Percentiles rank a stretch among this genome's conserved stretches.
Evolutionary conservation across 306 rosid genomes (phyloP).

Genomic region (Acacia acuminata): DNA sequence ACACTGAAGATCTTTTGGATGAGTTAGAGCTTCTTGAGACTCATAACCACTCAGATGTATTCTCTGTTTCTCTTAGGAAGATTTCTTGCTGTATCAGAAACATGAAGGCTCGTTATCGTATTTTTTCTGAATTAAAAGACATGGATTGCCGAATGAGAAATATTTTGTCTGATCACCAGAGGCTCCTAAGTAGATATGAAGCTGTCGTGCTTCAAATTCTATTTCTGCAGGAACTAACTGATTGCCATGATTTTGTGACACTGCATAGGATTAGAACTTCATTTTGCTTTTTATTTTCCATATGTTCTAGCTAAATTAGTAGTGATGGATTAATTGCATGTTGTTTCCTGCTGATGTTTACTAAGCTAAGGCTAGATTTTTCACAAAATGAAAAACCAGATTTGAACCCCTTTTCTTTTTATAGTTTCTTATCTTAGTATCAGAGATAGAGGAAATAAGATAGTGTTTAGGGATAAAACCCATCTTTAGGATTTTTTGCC

Average conservation of each 20-base stretch:
- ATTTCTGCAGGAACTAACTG: conserved; percentile 30
- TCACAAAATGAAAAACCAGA: not conserved
- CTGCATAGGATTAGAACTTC: not conserved
- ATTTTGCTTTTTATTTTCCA: not conserved
- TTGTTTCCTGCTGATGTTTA: too few species aligned
- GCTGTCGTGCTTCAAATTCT: conserved; percentile 38
- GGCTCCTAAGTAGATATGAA: conserved; percentile 26
- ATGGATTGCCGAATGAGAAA: conserved; percentile 34
- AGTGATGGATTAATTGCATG: too few species aligned
- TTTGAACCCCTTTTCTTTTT: not conserved
- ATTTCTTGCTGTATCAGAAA: conserved; percentile 27
- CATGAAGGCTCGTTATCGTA: conserved; percentile 43
- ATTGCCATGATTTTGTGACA: too few species aligned
- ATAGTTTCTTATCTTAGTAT: too few species aligned
- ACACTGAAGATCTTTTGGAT: conserved; percentile 49
- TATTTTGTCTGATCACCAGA: conserved; percentile 27
- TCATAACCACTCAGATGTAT: conserved; percentile 17
- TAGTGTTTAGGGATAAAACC: not conserved
- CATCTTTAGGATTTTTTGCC: not conserved
- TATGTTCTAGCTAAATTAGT: not conserved
- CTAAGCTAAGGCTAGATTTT: too few species aligned
- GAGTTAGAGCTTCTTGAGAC: conserved; percentile 35
- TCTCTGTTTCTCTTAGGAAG: conserved; percentile 13
- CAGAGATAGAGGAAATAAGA: too few species aligned
- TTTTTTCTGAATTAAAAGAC: conserved; percentile 33